Percentiles rank a stretch among this genome's conserved stretches.
phyloP scores from a whole-genome alignment of 2,329 filamentous ascomycete genomes.

The Aureobasidium subglaciale region DNA sequence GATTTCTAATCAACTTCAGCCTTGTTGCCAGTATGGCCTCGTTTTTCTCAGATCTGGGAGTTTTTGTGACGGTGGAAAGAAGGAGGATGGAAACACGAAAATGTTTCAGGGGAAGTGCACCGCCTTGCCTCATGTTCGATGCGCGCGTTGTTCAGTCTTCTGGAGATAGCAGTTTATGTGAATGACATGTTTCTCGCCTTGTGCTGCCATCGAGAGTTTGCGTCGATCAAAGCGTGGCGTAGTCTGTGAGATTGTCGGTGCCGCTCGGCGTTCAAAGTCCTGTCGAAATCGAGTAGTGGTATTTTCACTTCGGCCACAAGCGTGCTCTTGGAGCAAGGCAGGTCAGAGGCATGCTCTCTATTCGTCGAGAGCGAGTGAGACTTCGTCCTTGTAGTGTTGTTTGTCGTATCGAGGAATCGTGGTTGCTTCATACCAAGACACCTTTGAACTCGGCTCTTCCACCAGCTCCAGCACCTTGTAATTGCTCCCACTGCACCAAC shows the following conservation, averaged over 20 bases:
- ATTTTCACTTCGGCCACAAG: too few relatives aligned
- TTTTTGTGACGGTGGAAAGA: background rate
- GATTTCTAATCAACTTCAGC: background rate
- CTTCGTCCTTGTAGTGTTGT: too few relatives aligned
- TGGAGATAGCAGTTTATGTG: background rate
- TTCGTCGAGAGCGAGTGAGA: background rate
- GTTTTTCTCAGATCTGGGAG: background rate
- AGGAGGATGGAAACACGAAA: background rate
- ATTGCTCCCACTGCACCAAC: slow-evolving; percentile 69
- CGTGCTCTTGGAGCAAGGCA: too few relatives aligned
- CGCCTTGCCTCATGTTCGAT: too few relatives aligned
- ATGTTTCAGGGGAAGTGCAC: background rate
- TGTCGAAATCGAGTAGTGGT: too few relatives aligned
- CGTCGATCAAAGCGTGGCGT: too few relatives aligned
- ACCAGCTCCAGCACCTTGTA: slow-evolving; percentile 44
- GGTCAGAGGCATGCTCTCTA: too few relatives aligned
- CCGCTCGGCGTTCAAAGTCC: too few relatives aligned
- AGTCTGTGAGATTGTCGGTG: too few relatives aligned
- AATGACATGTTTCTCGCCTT: background rate
- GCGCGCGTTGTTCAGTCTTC: background rate
- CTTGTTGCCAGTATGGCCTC: background rate
- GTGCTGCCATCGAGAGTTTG: too few relatives aligned
- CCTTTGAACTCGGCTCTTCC: slow-evolving; percentile 39
- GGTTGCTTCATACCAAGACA: slow-evolving; percentile 19
- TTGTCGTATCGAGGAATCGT: background rate